A percentile compares a stretch with the other conserved stretches of the same genome.
phyloP scores from a whole-genome alignment of 1,139 yeast species.

The Eremothecium cymbalariae region DNA sequence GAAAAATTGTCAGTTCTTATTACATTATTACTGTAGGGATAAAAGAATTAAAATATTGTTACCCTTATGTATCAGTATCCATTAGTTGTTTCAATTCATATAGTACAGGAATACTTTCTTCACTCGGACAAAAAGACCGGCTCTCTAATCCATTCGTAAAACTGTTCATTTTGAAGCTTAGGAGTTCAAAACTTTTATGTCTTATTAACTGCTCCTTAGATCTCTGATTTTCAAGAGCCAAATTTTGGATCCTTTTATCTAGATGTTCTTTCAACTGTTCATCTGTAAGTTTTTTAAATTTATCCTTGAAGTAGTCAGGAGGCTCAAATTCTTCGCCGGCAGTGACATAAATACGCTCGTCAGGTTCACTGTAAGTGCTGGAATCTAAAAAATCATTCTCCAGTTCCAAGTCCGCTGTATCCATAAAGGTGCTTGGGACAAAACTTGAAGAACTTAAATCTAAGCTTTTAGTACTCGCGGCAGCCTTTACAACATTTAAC shows the following conservation, averaged over 20 bases:
- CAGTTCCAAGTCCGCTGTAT: too few species aligned
- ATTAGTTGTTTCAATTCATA: constrained; percentile 23
- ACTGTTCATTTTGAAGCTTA: constrained; percentile 10
- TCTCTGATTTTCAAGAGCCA: constrained; percentile 27
- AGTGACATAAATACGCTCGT: background rate
- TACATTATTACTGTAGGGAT: too few species aligned
- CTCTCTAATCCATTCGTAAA: constrained; percentile 1
- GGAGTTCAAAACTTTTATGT: constrained; percentile 28
- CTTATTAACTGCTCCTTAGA: constrained; percentile 22
- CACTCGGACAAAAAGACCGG: constrained; percentile 13
- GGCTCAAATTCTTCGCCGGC: background rate
- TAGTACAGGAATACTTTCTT: constrained; percentile 24
- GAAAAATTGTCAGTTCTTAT: too few species aligned
- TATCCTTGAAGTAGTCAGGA: constrained; percentile 3
- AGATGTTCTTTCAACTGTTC: constrained; percentile 25
- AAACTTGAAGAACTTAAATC: too few species aligned
- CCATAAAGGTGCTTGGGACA: too few species aligned
- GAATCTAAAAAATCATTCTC: background rate
- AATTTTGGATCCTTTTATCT: constrained; percentile 22
- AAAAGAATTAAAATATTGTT: too few species aligned
- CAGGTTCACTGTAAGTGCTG: background rate
- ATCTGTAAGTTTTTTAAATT: constrained; percentile 21
- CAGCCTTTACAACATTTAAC: constrained; percentile 1
- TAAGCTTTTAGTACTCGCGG: too few species aligned
- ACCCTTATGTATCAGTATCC: too few species aligned